These are phyloP conservation scores for Chlorokybus atmophyticus DNA, from an alignment of 139 green algal species.

Conservation along the genomic window DNA sequence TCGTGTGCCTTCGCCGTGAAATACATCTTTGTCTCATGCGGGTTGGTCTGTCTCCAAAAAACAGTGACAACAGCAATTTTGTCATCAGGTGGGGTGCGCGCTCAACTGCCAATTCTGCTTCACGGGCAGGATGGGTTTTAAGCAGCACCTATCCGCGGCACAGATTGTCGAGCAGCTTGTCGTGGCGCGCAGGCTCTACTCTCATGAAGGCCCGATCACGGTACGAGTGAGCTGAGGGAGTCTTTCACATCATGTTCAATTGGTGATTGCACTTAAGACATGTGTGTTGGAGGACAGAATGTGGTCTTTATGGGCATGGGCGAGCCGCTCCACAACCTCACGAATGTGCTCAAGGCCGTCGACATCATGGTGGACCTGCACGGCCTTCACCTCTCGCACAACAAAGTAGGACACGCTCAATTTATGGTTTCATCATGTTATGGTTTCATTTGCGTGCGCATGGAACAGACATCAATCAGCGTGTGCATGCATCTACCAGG, in stretches of 20 bases:
- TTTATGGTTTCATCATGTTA: no score
- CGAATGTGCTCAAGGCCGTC: constrained; percentile 46
- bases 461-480: no score
- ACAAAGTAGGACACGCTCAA: constrained; percentile 47
- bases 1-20: no score
- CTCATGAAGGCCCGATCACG: constrained; percentile 34
- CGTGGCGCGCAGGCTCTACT: constrained; percentile 5
- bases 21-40: no score
- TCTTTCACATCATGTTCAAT: no score
- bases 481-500: no score
- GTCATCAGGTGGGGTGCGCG: constrained; percentile 31
- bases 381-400: constrained; percentile 56
- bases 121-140: constrained; percentile 31
- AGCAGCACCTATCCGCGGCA: constrained; percentile 23
- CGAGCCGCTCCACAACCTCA: constrained; percentile 70
- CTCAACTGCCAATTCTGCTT: constrained; percentile 36
- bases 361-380: constrained; percentile 48
- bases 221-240: no score
- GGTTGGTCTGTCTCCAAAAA: no score
- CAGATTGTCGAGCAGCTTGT: constrained; percentile 37
- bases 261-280: no score
- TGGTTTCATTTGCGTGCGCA: no score
- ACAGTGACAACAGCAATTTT: no score
- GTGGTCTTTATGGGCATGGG: constrained; percentile 77
- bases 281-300: no score